These are phyloP conservation scores for Sarocladium brachiariae DNA, from an alignment of 2,329 filamentous ascomycete genomes.

Conservation along the genomic window DNA sequence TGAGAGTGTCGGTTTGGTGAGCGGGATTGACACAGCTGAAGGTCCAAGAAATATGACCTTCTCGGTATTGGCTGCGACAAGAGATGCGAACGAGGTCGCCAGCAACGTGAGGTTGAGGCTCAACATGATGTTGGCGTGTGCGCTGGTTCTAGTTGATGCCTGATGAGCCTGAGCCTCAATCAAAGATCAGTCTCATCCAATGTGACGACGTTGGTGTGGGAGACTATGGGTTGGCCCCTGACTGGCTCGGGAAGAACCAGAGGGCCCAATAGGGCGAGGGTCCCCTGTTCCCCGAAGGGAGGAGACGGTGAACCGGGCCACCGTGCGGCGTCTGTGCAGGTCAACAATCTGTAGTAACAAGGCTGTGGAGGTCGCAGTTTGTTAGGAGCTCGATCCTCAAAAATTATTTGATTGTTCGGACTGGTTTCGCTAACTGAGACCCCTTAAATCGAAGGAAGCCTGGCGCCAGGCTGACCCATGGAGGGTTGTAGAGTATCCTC, in stretches of 20 bases:
- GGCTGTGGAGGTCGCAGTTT: too few relatives aligned
- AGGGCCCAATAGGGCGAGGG: background rate
- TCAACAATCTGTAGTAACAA: too few relatives aligned
- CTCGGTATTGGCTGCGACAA: slow-evolving; percentile 66
- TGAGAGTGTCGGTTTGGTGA: slow-evolving; percentile 31
- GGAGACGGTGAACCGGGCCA: background rate
- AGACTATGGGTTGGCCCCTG: background rate
- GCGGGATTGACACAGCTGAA: slow-evolving; percentile 44
- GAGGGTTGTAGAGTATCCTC: too few relatives aligned
- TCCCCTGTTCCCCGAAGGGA: background rate
- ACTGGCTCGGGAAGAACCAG: background rate
- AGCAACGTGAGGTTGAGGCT: slow-evolving; percentile 4
- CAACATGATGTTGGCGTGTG: background rate
- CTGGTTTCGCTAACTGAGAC: background rate
- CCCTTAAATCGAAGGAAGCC: background rate
- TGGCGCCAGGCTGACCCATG: background rate
- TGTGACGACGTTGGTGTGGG: background rate
- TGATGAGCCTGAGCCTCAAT: slow-evolving; percentile 1
- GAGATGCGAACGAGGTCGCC: slow-evolving; percentile 4
- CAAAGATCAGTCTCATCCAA: slow-evolving; percentile 3
- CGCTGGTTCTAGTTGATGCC: background rate
- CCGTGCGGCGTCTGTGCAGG: background rate
- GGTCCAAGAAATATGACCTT: slow-evolving; percentile 85
- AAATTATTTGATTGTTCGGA: too few relatives aligned
- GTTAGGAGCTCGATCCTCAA: too few relatives aligned